Percentiles rank a stretch among this genome's conserved stretches.
Conservation (phyloP, 2,329 filamentous ascomycete genomes). For the Claviceps pusilla region DNA sequence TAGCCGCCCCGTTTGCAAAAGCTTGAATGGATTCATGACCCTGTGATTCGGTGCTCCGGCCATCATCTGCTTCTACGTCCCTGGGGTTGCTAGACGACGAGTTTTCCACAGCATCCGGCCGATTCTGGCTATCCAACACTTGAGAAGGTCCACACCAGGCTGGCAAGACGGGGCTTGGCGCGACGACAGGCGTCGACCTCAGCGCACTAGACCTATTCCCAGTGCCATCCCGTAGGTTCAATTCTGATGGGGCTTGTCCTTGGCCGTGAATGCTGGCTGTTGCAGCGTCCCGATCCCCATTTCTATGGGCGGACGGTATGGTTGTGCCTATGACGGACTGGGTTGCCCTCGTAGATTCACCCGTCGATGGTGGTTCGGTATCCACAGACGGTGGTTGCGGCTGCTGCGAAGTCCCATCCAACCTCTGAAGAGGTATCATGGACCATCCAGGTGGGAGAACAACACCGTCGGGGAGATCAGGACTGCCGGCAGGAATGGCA, state of each 20-base stretch:
- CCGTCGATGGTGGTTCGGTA: slow-evolving; percentile 6
- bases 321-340: slow-evolving; percentile 1
- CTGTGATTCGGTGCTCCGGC: neutral
- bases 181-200: slow-evolving; percentile 23
- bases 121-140: slow-evolving; percentile 25
- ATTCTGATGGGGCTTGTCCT: neutral
- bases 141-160: slow-evolving; percentile 37
- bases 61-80: neutral
- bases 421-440: slow-evolving; percentile 43
- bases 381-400: slow-evolving; percentile 8
- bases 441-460: slow-evolving; percentile 51
- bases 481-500: slow-evolving; percentile 43
- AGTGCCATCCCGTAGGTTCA: neutral
- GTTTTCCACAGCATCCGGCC: slow-evolving; percentile 12
- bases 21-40: neutral
- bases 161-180: slow-evolving; percentile 33
- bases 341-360: slow-evolving; percentile 7
- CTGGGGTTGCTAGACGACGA: slow-evolving; percentile 2
- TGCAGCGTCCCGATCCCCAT: neutral
- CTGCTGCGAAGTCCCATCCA: slow-evolving; percentile 23
- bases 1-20: neutral
- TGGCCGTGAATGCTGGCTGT: neutral
- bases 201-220: slow-evolving; percentile 1
- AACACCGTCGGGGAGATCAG: slow-evolving; percentile 49
- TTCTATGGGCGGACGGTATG: neutral